Evolutionary conservation across 345 rosid genomes (phyloP), one percentile per base, ranked within the genome.

Genomic region (Populus deltoides): DNA sequence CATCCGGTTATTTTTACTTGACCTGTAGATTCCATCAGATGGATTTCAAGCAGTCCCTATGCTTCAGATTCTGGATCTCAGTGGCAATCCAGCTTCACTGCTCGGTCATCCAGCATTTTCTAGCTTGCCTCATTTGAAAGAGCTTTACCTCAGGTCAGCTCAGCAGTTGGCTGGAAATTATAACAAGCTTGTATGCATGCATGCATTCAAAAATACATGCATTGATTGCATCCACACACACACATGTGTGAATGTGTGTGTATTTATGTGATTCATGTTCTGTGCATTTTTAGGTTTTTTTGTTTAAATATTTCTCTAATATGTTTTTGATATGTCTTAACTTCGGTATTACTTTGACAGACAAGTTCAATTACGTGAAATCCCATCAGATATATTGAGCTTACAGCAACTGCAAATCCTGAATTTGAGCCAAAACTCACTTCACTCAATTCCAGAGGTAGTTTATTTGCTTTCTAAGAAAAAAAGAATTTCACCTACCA

Each of bases 31-130:
- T 82, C 91, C 94, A 27, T 68, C 85, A 6, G 90, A 93, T 83
- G 98, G 95, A 73, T 92, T 94, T 81, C 88, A 86, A 80, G 88
- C 88, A 61, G 90, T 90, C 76, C 80, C 89, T 49, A 84, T 77
- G 89, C 91, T 94, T 78, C 95, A 86, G 84, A 85, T 93, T 78
- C 85, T 93, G 81, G 97, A 95, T 81, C 85, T 95, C 72, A 95
- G 98, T 78, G 88, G 94, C 45, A 93, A 88, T 84, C 86, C 85
- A 61, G 85, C 84, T 87, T 87, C 93, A 16, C 80, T 91, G 69
- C 80, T 83, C 7, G 85, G 78, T 47, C 80, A 79, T 86, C 94
- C 93, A 18, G 81, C 85, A 72, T 95, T 95, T 87, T 89, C 92
- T 15, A 72, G 84, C 85, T 78, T 95, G 86, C 82, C 83, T 74